phyloP scores from a whole-genome alignment of 2,329 filamentous ascomycete species.

The Xylaria sp. region DNA sequence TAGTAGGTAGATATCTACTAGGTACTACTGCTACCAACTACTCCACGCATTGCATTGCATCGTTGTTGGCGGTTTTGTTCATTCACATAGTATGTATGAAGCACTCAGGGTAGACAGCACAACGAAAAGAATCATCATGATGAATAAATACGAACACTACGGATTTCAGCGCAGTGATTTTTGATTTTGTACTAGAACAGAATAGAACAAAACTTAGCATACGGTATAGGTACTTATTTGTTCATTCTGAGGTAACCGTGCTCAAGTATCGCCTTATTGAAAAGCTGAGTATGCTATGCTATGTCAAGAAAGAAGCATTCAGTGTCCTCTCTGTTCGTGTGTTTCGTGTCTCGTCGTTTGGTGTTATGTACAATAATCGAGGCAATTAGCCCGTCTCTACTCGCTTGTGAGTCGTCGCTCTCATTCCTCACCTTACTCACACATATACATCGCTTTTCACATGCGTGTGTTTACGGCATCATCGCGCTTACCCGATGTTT shows the following conservation, averaged over 20 bases:
- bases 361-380: constrained; percentile 15
- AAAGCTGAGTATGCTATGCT: not conserved
- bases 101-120: not conserved
- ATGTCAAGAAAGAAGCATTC: not conserved
- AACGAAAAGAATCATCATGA: not conserved
- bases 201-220: too few species aligned
- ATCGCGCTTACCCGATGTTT: not conserved
- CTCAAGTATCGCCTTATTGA: not conserved
- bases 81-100: not conserved
- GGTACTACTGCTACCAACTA: not conserved
- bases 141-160: too few species aligned
- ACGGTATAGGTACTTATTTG: not conserved
- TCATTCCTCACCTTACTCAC: not conserved
- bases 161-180: too few species aligned
- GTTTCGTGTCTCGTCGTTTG: constrained; percentile 16
- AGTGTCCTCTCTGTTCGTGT: not conserved
- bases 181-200: not conserved
- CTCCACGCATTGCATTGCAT: not conserved
- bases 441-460: not conserved
- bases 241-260: not conserved
- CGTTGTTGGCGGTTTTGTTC: constrained; percentile 9
- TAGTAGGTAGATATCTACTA: too few species aligned
- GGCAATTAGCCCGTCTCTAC: not conserved
- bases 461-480: not conserved
- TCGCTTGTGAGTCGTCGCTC: not conserved